These are phyloP conservation scores for Cladorrhinum samala DNA, from an alignment of 495 filamentous ascomycete species.

Conservation along the genomic window DNA sequence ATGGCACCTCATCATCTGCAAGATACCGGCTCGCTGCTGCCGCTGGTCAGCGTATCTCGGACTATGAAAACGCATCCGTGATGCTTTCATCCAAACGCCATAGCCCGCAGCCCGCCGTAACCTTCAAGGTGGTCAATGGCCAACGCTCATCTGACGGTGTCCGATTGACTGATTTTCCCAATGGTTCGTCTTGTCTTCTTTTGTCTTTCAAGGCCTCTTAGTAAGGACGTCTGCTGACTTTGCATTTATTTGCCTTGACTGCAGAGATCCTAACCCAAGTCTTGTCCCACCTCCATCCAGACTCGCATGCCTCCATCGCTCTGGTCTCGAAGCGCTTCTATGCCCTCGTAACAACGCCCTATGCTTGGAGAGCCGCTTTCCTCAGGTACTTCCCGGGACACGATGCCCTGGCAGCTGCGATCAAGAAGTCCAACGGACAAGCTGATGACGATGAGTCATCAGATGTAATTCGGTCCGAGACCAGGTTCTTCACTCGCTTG, in stretches of 20 bases:
- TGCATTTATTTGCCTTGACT: too few relatives aligned
- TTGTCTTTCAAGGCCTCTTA: background rate
- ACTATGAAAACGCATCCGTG: conserved; percentile 62
- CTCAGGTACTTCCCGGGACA: conserved; percentile 79
- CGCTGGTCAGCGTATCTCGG: conserved; percentile 57
- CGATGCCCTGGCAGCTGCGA: conserved; percentile 36
- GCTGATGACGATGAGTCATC: conserved; percentile 41
- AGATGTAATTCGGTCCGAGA: conserved; percentile 53
- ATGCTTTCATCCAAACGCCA: conserved; percentile 39
- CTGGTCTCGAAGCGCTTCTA: conserved; percentile 83
- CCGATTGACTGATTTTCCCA: conserved; percentile 65
- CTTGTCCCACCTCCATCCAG: conserved; percentile 78
- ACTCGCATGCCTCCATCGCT: conserved; percentile 67
- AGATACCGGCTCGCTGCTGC: conserved; percentile 6
- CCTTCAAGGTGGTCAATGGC: conserved; percentile 57
- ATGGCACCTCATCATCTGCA: background rate
- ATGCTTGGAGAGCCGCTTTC: conserved; percentile 88
- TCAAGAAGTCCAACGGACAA: conserved; percentile 30
- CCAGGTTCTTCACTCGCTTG: conserved; percentile 68
- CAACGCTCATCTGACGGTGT: conserved; percentile 36
- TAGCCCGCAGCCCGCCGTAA: conserved; percentile 40
- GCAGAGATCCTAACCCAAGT: conserved; percentile 87
- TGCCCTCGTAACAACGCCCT: conserved; percentile 73
- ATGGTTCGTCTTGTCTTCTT: conserved; percentile 52
- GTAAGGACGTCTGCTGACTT: conserved; percentile 17